Evolutionary conservation across 2,329 filamentous ascomycete genomes (phyloP), one percentile per base, ranked within the genome.

Genomic region (Sarocladiaceae sp.): DNA sequence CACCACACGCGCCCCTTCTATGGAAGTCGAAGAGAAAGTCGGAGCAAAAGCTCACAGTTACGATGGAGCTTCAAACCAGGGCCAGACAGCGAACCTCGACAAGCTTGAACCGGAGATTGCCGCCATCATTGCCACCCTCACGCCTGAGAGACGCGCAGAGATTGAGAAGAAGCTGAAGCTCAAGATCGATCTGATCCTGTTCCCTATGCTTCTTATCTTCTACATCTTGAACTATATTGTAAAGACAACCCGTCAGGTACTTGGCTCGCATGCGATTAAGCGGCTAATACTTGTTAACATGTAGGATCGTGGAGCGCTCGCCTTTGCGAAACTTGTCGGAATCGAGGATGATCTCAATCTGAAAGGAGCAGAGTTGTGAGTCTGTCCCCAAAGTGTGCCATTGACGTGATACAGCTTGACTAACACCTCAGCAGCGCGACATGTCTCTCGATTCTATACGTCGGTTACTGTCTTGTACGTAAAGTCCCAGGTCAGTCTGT

Each of bases 301-400:
- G 7, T 13, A 29, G 26, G 26, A 29, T 29, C 26, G 26, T 9
- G 26, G 26, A 7, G 26, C 26, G 7, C 26, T 29, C 13, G 26
- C 26, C 13, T 29, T 29, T 29, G 56, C 53, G 10, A 46, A 51
- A 15, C 50, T 57, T 1, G 50, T 47, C 4, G 43, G 43, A 1
- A 50, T 58, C 7, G 50, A 58, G n/a, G 43, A 50, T 10, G 55
- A 59, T 18, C 48, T 58, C 3, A 48, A 46, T 2, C 53, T 59
- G 3, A 34, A 50, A 1, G 52, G 53, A 1, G 52, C 50, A 5
- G 46, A 58, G 18, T 58, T 29, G 26, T 29, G 13, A 13, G 26
- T 29, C 7, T 29, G 9, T 29, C 13, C 7, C 13, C 9, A 29
- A 29, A 13, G 13, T 29, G 13, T 9, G 26, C 13, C 7, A 9